Conservation (phyloP, 345 rosid species). For the Syzygium oleosum region DNA sequence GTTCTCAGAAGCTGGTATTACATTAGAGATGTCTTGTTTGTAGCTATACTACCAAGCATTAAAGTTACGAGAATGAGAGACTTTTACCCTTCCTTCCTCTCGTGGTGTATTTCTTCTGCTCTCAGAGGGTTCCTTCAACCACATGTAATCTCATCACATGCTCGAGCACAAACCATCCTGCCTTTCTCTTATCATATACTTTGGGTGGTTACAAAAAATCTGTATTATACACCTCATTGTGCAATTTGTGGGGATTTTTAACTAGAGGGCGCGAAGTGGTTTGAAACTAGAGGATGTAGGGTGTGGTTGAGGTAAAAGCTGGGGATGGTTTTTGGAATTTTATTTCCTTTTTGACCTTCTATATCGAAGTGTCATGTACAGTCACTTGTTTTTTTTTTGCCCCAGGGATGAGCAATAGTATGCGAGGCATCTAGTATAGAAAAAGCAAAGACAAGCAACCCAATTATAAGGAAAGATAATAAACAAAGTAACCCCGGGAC, state of each 20-base stretch:
- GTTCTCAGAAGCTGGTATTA: background rate
- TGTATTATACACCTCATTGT: background rate
- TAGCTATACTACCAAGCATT: background rate
- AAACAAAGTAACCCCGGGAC: background rate
- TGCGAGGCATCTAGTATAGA: background rate
- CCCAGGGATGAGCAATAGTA: background rate
- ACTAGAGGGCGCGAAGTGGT: background rate
- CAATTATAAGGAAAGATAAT: background rate
- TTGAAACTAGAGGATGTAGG: background rate
- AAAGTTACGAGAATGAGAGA: background rate
- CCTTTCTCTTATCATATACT: background rate
- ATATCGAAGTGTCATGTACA: background rate
- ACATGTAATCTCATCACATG: background rate
- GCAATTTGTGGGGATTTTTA: background rate
- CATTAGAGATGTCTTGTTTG: background rate
- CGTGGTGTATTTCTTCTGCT: background rate
- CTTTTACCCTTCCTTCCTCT: background rate
- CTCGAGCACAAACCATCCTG: background rate
- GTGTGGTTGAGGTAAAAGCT: background rate
- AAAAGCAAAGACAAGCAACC: background rate
- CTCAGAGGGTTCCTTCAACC: background rate
- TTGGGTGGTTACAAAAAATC: background rate
- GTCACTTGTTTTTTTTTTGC: background rate
- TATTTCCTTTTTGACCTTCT: background rate
- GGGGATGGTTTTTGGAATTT: background rate